phyloP scores from a whole-genome alignment of 805 yeast genomes.

The Cyberlindnera sargentensis region DNA sequence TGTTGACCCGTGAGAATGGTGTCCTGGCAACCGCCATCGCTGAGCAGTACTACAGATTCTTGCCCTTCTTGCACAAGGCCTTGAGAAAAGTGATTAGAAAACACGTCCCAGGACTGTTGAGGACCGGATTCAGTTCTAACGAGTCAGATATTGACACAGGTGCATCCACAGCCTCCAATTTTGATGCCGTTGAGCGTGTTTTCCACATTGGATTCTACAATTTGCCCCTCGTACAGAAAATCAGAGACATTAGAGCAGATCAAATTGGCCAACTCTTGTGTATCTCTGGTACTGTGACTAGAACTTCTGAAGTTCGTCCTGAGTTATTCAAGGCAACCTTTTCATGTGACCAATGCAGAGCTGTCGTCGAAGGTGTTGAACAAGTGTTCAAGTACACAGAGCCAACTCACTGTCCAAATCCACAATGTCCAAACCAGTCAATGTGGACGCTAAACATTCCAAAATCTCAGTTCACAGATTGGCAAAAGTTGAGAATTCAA shows the following conservation, averaged over 20 bases:
- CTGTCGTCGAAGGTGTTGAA: constrained; percentile 82
- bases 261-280: constrained; percentile 79
- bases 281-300: constrained; percentile 90
- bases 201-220: constrained; percentile 88
- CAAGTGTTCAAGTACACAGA: constrained; percentile 92
- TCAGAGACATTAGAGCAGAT: constrained; percentile 86
- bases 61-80: constrained; percentile 77
- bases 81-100: constrained; percentile 64
- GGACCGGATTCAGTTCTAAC: constrained; percentile 28
- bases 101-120: constrained; percentile 67
- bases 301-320: constrained; percentile 95
- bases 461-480: constrained; percentile 84
- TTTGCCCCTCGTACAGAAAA: constrained; percentile 72
- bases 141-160: constrained; percentile 21
- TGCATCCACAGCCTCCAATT: constrained; percentile 32
- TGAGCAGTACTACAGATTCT: constrained; percentile 88
- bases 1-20: constrained; percentile 71
- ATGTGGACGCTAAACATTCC: constrained; percentile 79
- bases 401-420: constrained; percentile 86
- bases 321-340: constrained; percentile 84
- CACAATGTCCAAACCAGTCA: constrained; percentile 79
- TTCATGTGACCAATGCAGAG: constrained; percentile 82
- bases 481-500: constrained; percentile 95
- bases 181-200: constrained; percentile 56
- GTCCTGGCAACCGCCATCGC: constrained; percentile 82